Evolutionary conservation across 805 yeast species (phyloP).

Genomic region (Pichia deserticola): DNA sequence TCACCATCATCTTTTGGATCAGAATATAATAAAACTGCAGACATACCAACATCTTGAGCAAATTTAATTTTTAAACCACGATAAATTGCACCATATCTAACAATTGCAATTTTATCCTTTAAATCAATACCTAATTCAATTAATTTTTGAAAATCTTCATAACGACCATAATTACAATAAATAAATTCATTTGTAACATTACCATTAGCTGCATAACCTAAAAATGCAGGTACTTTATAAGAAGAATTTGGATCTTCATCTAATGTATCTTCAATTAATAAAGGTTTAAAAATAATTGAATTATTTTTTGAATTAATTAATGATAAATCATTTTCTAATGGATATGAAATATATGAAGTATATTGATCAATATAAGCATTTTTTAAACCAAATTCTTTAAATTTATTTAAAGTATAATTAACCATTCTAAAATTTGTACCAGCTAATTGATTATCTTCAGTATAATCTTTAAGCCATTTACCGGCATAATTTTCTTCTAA

Average conservation of each 20-base stretch:
- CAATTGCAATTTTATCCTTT: conserved; percentile 54
- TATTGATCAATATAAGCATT: conserved; percentile 45
- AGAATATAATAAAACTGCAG: conserved; percentile 58
- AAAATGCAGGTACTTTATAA: conserved; percentile 60
- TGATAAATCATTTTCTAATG: conserved; percentile 44
- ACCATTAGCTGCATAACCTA: conserved; percentile 71
- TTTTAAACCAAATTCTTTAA: conserved; percentile 50
- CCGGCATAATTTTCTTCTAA: conserved; percentile 35
- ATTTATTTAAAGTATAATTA: conserved; percentile 52
- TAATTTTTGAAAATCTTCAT: conserved; percentile 48
- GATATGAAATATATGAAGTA: conserved; percentile 58
- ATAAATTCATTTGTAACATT: conserved; percentile 61
- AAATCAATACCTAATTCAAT: conserved; percentile 40
- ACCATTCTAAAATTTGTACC: conserved; percentile 43
- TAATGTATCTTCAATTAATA: conserved; percentile 42
- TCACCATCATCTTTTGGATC: conserved; percentile 63
- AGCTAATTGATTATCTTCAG: conserved; percentile 51
- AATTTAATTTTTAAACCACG: conserved; percentile 71
- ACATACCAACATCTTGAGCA: conserved; percentile 66
- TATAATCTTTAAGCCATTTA: conserved; percentile 47
- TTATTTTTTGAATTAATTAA: conserved; percentile 25
- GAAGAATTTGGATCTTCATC: conserved; percentile 43
- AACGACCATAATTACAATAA: conserved; percentile 64
- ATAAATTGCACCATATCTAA: conserved; percentile 58
- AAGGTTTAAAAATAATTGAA: conserved; percentile 40